Evolutionary conservation across 139 green algal genomes (phyloP), one percentile per base, ranked within the genome.

Genomic region (Coelastrella sp.): DNA sequence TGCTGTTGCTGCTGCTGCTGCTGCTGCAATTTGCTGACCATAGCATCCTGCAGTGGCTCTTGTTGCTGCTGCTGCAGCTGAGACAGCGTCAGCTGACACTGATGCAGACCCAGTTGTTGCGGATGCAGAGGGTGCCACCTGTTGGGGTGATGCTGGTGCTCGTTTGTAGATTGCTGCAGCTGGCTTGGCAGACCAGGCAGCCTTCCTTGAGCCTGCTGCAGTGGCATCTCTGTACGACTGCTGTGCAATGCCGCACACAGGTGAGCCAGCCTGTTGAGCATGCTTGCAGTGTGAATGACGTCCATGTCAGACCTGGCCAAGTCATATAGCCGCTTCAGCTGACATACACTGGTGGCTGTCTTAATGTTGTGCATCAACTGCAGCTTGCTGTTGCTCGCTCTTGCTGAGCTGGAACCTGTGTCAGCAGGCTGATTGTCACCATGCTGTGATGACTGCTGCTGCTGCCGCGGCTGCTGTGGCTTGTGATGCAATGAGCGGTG

Each of bases 241-340:
- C 61, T 74, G 35, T 25, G 65, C 65, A 49, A 49, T 7, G 14
- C 7, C 63, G 14, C 61, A n/a, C 5, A 35, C 24, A 73, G 15
- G 25, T 87, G 82, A 49, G 72, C 85, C 72, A 89, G 72, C 58
- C 85, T 82, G 72, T 89, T 89, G 22, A 89, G 72, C 85, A 83
- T 83, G 24, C 58, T 60, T 7, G 85, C 14, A 19, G 7, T 19
- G 66, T 83, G 72, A n/a, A 89, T 22, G 12, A n/a, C 17, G 56
- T 89, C 85, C 57, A 89, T 79, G 6, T 25, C 10, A 6, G 4
- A 7, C 22, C 49, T 79, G 66, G 17, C 56, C 17, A 8, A 20
- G 22, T 19, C 24, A 66, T 88, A 88, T 27, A 88, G 66, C 20
- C 19, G 8, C 65, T 79, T 27, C 35, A 88, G 19, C 83, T 88